phyloP scores from a whole-genome alignment of 768 basidiomycete genomes.

The Pleurotus tuber-regium region DNA sequence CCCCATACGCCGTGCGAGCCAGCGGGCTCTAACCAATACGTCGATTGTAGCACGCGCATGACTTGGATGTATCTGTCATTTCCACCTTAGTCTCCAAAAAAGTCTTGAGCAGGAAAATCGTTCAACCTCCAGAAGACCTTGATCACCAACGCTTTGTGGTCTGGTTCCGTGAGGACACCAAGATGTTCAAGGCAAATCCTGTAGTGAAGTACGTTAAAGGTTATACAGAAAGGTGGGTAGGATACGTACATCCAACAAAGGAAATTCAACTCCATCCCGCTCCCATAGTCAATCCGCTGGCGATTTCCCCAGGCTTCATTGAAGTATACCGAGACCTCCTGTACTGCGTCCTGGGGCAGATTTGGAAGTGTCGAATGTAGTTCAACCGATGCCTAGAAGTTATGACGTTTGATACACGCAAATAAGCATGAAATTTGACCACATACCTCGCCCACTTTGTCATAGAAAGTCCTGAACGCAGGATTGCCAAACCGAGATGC shows the following conservation, averaged over 20 bases:
- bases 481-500: conserved; percentile 97
- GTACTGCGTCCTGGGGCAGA: conserved; percentile 53
- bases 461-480: conserved; percentile 91
- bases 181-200: conserved; percentile 83
- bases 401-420: neutral
- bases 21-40: conserved; percentile 97
- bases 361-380: conserved; percentile 60
- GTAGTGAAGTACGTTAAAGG: conserved; percentile 6
- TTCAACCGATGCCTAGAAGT: conserved; percentile 43
- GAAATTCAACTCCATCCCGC: conserved; percentile 99
- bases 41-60: conserved; percentile 86
- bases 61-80: conserved; percentile 74
- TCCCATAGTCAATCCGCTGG: conserved; percentile 96
- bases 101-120: neutral
- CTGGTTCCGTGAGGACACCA: conserved; percentile 57
- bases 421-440: neutral
- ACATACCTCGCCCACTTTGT: conserved; percentile 66
- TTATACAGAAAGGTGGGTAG: neutral
- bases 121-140: conserved; percentile 85
- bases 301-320: conserved; percentile 89
- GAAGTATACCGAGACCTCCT: conserved; percentile 81
- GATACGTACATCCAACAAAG: conserved; percentile 87
- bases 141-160: conserved; percentile 75
- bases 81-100: conserved; percentile 24
- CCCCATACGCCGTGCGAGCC: conserved; percentile 99